Conservation (phyloP, 495 filamentous ascomycete species). For the Hypoxylon cercidicola region DNA sequence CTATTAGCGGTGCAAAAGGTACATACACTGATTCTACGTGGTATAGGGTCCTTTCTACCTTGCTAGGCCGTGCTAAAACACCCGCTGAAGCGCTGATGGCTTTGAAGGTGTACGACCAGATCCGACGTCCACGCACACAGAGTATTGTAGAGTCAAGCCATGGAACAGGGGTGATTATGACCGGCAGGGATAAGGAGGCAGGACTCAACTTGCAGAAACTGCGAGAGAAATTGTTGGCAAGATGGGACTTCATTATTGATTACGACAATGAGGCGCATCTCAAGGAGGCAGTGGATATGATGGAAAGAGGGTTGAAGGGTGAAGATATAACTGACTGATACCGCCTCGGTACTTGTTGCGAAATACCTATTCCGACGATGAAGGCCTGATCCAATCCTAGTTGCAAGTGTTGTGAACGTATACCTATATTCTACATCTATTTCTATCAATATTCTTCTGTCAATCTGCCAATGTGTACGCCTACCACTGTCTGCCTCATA, state of each 20-base stretch:
- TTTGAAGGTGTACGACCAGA: slow-evolving; percentile 35
- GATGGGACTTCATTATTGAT: slow-evolving; percentile 41
- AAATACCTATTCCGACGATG: no score
- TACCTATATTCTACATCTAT: no score
- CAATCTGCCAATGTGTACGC: no score
- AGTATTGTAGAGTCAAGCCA: slow-evolving; percentile 44
- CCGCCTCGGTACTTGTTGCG: no score
- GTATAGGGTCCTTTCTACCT: slow-evolving; percentile 36
- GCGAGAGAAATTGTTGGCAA: background rate
- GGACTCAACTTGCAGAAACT: slow-evolving; percentile 18
- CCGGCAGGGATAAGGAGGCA: slow-evolving; percentile 8
- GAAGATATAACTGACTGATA: no score
- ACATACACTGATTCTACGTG: no score
- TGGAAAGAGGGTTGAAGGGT: slow-evolving; percentile 24
- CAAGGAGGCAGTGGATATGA: slow-evolving; percentile 33
- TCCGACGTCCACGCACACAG: slow-evolving; percentile 37
- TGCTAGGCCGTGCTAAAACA: slow-evolving; percentile 40
- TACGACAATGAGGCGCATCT: slow-evolving; percentile 35
- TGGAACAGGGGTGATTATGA: slow-evolving; percentile 39
- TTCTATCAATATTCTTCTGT: no score
- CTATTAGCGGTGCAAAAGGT: no score
- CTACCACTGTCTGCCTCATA: no score
- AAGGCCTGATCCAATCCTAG: no score
- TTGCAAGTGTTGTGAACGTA: no score
- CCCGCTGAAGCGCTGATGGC: slow-evolving; percentile 25